Conservation (phyloP, 805 yeast genomes). For the Saturnispora mendoncae region DNA sequence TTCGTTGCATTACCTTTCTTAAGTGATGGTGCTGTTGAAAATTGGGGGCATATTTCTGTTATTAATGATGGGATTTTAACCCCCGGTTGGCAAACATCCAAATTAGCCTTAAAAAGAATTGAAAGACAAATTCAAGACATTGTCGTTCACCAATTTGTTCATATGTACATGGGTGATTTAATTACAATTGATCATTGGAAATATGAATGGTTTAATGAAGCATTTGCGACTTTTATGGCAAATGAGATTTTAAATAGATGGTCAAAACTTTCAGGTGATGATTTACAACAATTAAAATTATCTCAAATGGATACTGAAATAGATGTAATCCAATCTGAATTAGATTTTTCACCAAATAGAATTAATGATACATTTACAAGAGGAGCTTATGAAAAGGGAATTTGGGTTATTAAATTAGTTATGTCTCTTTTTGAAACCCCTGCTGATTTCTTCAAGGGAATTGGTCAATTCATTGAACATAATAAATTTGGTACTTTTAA, state of each 20-base stretch:
- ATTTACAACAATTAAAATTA: conserved; percentile 26
- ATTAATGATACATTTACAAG: conserved; percentile 41
- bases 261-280: conserved; percentile 25
- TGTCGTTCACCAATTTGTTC: conserved; percentile 64
- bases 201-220: conserved; percentile 65
- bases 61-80: conserved; percentile 42
- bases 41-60: conserved; percentile 61
- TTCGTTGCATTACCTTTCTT: conserved; percentile 61
- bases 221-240: conserved; percentile 71
- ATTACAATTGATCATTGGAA: conserved; percentile 62
- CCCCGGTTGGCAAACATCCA: conserved; percentile 25
- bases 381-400: conserved; percentile 51
- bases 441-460: conserved; percentile 24
- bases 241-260: conserved; percentile 30
- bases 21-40: conserved; percentile 75
- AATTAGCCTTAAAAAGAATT: conserved; percentile 13
- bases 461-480: conserved; percentile 32
- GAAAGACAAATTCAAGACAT: conserved; percentile 39
- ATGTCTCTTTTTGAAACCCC: conserved; percentile 34
- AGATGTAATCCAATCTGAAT: conserved; percentile 29
- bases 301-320: conserved; percentile 28
- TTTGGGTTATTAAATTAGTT: conserved; percentile 45
- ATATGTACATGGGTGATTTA: conserved; percentile 72
- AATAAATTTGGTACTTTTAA: conserved; percentile 34
- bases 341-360: conserved; percentile 30